These are phyloP conservation scores for Pythium apleroticum DNA, from an alignment of 352 stramenopile genomes.

Conservation along the genomic window DNA sequence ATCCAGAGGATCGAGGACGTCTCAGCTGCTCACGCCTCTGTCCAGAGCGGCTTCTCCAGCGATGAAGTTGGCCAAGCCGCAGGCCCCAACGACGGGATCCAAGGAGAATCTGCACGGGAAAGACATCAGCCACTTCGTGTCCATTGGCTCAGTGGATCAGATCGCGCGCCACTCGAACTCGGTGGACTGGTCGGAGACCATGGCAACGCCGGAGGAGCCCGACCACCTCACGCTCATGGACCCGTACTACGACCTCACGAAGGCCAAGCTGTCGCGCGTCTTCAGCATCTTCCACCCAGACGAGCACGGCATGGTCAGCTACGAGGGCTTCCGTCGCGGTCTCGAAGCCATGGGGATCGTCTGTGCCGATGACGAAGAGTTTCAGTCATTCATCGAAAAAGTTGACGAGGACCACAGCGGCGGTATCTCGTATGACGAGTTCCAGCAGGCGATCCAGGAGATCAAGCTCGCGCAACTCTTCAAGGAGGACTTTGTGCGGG, in stretches of 20 bases:
- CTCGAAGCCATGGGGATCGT: conserved; percentile 79
- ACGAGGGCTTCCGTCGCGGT: conserved; percentile 70
- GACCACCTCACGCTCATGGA: conserved; percentile 73
- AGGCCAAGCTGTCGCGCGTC: conserved; percentile 62
- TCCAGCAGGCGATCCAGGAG: conserved; percentile 85
- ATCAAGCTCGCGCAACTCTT: conserved; percentile 89
- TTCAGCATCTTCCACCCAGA: conserved; percentile 69
- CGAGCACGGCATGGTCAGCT: conserved; percentile 64
- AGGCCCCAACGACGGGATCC: not conserved
- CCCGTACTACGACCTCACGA: conserved; percentile 84
- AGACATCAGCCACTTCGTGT: conserved; percentile 63
- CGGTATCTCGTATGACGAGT: conserved; percentile 84
- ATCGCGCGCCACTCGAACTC: conserved; percentile 36
- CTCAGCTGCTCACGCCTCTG: conserved; percentile 18
- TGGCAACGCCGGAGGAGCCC: conserved; percentile 42
- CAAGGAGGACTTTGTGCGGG: conserved; percentile 49
- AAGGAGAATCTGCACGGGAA: conserved; percentile 59
- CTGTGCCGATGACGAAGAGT: conserved; percentile 58
- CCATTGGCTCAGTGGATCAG: conserved; percentile 50
- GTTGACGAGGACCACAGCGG: conserved; percentile 83
- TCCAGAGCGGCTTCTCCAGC: conserved; percentile 6
- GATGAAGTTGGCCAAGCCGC: conserved; percentile 12
- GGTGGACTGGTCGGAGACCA: conserved; percentile 68
- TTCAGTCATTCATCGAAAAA: conserved; percentile 69
- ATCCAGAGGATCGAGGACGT: conserved; percentile 4